A percentile compares a stretch with the other conserved stretches of the same genome.
Evolutionary conservation across 257 asterid genomes (phyloP).

Genomic region (Rhazya stricta): DNA sequence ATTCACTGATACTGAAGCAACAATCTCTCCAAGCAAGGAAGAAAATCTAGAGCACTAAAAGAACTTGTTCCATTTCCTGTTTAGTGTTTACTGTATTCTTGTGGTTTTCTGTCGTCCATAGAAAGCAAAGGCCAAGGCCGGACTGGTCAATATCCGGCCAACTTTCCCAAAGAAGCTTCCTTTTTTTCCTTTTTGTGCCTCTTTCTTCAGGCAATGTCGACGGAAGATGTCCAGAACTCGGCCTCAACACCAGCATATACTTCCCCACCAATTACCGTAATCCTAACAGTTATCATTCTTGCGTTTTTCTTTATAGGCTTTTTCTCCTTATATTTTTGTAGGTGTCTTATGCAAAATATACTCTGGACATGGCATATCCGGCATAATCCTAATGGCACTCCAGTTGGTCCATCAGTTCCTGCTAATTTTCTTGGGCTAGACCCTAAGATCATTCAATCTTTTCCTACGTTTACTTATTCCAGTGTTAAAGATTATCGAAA

Average conservation of each 20-base stretch:
- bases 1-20: constrained; percentile 18
- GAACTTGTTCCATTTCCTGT: constrained; percentile 11
- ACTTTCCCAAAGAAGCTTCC: neutral
- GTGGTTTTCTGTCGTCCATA: constrained; percentile 19
- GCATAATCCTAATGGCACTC: constrained; percentile 25
- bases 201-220: constrained; percentile 43
- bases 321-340: constrained; percentile 64
- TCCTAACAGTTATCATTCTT: constrained; percentile 56
- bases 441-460: constrained; percentile 47
- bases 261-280: constrained; percentile 56
- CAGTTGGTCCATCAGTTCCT: constrained; percentile 24
- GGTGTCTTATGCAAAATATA: constrained; percentile 62
- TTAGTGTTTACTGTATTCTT: constrained; percentile 11
- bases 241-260: constrained; percentile 26
- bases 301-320: constrained; percentile 61
- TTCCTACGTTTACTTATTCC: constrained; percentile 66
- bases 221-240: constrained; percentile 28
- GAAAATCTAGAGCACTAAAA: constrained; percentile 20
- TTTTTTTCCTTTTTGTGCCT: neutral
- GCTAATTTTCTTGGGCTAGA: constrained; percentile 45
- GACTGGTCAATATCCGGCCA: constrained; percentile 26
- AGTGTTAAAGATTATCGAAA: constrained; percentile 55
- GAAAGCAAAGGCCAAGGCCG: constrained; percentile 24
- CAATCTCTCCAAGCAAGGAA: constrained; percentile 8
- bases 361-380: constrained; percentile 52